phyloP scores from a whole-genome alignment of 176 grass and related monocot genomes.

The Leersia perrieri region DNA sequence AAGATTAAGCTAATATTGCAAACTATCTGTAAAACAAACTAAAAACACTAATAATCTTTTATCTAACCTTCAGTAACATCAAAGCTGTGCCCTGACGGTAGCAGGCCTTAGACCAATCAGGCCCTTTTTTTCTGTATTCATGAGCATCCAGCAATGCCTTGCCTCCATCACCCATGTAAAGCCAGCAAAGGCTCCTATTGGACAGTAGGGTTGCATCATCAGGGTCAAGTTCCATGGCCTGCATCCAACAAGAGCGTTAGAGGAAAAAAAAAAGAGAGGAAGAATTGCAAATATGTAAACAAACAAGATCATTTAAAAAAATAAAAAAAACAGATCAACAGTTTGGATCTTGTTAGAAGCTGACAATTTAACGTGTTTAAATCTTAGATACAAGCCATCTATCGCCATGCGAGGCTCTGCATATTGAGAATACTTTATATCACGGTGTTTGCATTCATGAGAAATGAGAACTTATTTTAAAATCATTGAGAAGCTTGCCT shows the following conservation, averaged over 20 bases:
- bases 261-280: neutral
- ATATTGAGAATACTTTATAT: no score
- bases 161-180: constrained; percentile 6
- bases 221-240: constrained; percentile 40
- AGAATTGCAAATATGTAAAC: neutral
- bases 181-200: neutral
- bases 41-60: neutral
- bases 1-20: neutral
- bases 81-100: constrained; percentile 24
- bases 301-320: no score
- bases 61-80: constrained; percentile 25
- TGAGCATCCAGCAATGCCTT: constrained; percentile 27
- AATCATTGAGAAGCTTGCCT: no score
- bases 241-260: neutral
- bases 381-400: no score
- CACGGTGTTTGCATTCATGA: no score
- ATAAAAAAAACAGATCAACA: neutral
- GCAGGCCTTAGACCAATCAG: constrained; percentile 41
- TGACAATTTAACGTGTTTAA: no score
- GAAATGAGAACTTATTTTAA: neutral
- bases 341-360: no score
- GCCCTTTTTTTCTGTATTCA: constrained; percentile 22
- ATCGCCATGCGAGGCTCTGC: no score
- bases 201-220: constrained; percentile 32
- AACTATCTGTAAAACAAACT: neutral